These are phyloP conservation scores for Fusarium redolens DNA, from an alignment of 2,329 filamentous ascomycete species.

Conservation along the genomic window DNA sequence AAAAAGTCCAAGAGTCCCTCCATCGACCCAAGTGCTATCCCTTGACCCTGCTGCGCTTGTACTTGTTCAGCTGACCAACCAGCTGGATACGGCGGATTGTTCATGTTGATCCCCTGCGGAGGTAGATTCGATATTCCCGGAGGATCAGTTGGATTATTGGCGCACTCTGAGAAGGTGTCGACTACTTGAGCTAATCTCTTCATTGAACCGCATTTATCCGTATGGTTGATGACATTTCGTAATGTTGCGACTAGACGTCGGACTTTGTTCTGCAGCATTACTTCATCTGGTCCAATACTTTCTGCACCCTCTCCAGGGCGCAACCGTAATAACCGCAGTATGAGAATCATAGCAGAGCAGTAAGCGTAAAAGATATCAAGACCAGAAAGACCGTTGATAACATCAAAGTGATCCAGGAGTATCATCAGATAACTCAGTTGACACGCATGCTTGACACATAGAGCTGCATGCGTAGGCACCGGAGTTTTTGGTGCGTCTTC, in stretches of 20 bases:
- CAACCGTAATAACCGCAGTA: constrained; percentile 24
- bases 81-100: not conserved
- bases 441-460: constrained; percentile 46
- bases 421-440: constrained; percentile 48
- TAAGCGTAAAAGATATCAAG: constrained; percentile 53
- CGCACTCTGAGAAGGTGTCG: constrained; percentile 44
- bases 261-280: constrained; percentile 15
- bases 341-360: constrained; percentile 47
- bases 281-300: constrained; percentile 1
- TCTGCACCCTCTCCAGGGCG: not conserved
- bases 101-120: constrained; percentile 4
- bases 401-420: constrained; percentile 48
- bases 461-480: constrained; percentile 3
- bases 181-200: constrained; percentile 45
- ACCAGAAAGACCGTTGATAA: constrained; percentile 50
- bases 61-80: constrained; percentile 3
- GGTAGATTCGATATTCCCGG: not conserved
- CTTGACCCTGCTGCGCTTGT: constrained; percentile 10
- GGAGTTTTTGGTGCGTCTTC: not conserved
- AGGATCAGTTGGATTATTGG: constrained; percentile 22
- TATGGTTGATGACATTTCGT: constrained; percentile 35
- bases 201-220: constrained; percentile 48
- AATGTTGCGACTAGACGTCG: constrained; percentile 18
- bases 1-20: constrained; percentile 28
- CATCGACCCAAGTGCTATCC: constrained; percentile 18